A percentile compares a stretch with the other conserved stretches of the same genome.
phyloP scores from a whole-genome alignment of 495 filamentous ascomycete genomes.

The Xylaria sp. region DNA sequence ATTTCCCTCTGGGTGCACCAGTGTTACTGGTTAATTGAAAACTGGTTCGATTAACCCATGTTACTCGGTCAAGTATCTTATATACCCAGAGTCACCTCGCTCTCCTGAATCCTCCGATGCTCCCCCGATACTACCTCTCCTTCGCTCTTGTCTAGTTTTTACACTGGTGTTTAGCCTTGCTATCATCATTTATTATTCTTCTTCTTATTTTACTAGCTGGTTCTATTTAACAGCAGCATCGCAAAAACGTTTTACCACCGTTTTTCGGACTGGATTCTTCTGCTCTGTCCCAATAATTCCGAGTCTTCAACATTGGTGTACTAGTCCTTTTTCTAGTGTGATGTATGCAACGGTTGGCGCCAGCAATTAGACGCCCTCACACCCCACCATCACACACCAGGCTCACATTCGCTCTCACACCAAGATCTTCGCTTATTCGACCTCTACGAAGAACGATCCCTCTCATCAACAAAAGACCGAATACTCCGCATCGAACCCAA shows the following conservation, averaged over 20 bases:
- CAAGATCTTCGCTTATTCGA: conserved; percentile 26
- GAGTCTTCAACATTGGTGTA: conserved; percentile 3
- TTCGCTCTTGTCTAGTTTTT: conserved; percentile 20
- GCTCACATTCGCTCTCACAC: conserved; percentile 20
- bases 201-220: conserved; percentile 3
- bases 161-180: conserved; percentile 7
- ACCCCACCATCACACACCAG: conserved; percentile 22
- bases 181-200: background rate
- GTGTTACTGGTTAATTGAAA: conserved; percentile 34
- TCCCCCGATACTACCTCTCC: conserved; percentile 35
- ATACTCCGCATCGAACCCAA: background rate
- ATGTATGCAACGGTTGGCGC: conserved; percentile 21
- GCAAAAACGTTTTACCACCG: background rate
- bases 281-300: background rate
- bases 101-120: conserved; percentile 35
- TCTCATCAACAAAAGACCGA: background rate
- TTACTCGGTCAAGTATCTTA: conserved; percentile 41
- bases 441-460: conserved; percentile 4
- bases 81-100: conserved; percentile 40
- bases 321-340: conserved; percentile 15
- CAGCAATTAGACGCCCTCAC: conserved; percentile 22
- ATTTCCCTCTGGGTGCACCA: conserved; percentile 29
- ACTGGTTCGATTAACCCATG: conserved; percentile 32
- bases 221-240: background rate
- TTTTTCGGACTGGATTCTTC: background rate